Conservation (phyloP, 257 asterid species). For the Gentiana dahurica region DNA sequence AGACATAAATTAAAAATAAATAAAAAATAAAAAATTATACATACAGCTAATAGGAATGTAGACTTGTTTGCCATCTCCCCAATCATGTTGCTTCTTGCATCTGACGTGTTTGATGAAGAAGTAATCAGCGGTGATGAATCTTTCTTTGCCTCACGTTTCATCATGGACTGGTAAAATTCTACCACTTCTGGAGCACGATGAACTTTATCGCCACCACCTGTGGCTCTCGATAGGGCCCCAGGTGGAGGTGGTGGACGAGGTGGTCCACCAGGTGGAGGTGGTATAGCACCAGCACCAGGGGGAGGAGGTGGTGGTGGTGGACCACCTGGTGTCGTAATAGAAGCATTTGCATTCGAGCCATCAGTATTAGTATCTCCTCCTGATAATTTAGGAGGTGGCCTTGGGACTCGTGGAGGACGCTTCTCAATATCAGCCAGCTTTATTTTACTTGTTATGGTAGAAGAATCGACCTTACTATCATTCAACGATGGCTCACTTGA, state of each 20-base stretch:
- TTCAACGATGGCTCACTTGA: slow-evolving; percentile 36
- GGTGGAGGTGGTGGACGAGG: slow-evolving; percentile 96
- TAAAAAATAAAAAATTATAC: slow-evolving; percentile 11
- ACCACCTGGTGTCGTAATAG: slow-evolving; percentile 30
- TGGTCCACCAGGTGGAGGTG: slow-evolving; percentile 71
- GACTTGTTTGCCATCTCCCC: slow-evolving; percentile 97
- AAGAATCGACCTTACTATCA: slow-evolving; percentile 42
- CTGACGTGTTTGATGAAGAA: slow-evolving; percentile 46
- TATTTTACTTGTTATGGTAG: slow-evolving; percentile 53
- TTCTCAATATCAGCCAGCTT: slow-evolving; percentile 61
- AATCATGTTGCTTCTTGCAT: slow-evolving; percentile 89
- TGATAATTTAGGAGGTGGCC: slow-evolving; percentile 75
- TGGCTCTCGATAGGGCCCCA: slow-evolving; percentile 48
- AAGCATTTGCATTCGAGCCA: slow-evolving; percentile 20
- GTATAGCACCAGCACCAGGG: slow-evolving; percentile 84
- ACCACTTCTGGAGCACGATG: slow-evolving; percentile 98
- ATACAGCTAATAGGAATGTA: slow-evolving; percentile 82
- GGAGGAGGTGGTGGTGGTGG: slow-evolving; percentile 83
- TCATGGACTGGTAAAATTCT: slow-evolving; percentile 81
- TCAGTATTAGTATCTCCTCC: slow-evolving; percentile 25
- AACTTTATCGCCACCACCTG: slow-evolving; percentile 69
- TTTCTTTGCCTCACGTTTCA: slow-evolving; percentile 93
- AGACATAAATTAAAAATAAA: no score
- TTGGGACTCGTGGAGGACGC: slow-evolving; percentile 71
- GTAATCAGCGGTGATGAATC: slow-evolving; percentile 56